A percentile compares a stretch with the other conserved stretches of the same genome.
Conservation (phyloP, 2,329 filamentous ascomycete species). For the Chalaropsis ovoidea region DNA sequence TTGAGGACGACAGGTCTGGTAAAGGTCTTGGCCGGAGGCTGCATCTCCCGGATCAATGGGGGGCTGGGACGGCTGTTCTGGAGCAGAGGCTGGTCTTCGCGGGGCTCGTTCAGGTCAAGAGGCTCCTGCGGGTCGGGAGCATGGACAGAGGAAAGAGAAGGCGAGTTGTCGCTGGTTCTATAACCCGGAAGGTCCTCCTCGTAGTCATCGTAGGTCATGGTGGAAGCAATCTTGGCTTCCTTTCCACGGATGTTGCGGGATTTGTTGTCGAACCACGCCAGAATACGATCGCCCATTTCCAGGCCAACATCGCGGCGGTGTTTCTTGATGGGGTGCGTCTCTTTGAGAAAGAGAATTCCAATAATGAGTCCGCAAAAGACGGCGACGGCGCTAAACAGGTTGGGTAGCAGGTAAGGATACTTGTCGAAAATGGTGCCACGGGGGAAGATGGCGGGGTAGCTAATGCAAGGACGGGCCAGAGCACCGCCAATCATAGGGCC, state of each 20-base stretch:
- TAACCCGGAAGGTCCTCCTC: constrained; percentile 61
- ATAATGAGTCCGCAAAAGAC: constrained; percentile 65
- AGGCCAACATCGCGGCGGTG: constrained; percentile 62
- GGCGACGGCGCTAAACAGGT: constrained; percentile 76
- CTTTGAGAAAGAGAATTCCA: constrained; percentile 80
- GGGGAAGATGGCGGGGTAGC: constrained; percentile 64
- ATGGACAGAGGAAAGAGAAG: constrained; percentile 35
- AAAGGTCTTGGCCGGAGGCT: constrained; percentile 48
- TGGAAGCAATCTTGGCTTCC: not conserved
- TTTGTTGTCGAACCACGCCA: constrained; percentile 35
- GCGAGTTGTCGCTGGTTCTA: constrained; percentile 49
- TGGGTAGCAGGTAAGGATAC: constrained; percentile 85
- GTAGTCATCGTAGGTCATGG: constrained; percentile 29
- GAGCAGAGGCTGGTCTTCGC: constrained; percentile 19
- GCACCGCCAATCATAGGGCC: constrained; percentile 86
- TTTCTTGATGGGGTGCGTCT: constrained; percentile 81
- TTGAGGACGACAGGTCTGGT: constrained; percentile 77
- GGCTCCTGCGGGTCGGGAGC: constrained; percentile 32
- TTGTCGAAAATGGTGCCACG: constrained; percentile 68
- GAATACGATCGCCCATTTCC: constrained; percentile 64
- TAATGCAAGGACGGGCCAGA: constrained; percentile 74
- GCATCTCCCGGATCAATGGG: constrained; percentile 27
- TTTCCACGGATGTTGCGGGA: constrained; percentile 3
- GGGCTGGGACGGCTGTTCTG: constrained; percentile 2
- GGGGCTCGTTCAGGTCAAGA: constrained; percentile 31